Conservation (phyloP, 1,284 basidiomycete genomes). For the Chiua sp. region DNA sequence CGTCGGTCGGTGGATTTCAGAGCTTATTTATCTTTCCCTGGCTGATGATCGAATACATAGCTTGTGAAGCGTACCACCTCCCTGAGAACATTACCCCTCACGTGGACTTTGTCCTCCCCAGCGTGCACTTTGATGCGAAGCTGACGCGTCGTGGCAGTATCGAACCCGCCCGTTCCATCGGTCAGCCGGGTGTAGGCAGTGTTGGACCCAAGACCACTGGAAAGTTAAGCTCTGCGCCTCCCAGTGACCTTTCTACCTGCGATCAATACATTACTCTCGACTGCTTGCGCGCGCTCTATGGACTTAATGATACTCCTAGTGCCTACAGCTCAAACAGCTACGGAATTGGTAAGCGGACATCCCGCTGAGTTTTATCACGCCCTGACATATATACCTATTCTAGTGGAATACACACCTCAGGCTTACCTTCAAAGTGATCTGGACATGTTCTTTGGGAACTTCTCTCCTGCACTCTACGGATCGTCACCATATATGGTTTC, state of each 20-base stretch:
- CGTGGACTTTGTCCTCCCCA: conserved; percentile 47
- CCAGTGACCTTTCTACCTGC: conserved; percentile 36
- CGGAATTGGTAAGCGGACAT: conserved; percentile 33
- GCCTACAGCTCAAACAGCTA: conserved; percentile 39
- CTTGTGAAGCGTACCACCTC: conserved; percentile 34
- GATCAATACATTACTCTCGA: conserved; percentile 40
- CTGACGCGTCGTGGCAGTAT: conserved; percentile 17
- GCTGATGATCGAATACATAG: conserved; percentile 18
- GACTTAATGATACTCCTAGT: conserved; percentile 30
- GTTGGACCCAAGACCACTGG: conserved; percentile 30
- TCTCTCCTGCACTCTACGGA: conserved; percentile 21
- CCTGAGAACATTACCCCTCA: conserved; percentile 34
- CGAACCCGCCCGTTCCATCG: conserved; percentile 9
- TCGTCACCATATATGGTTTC: conserved; percentile 26
- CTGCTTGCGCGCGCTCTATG: conserved; percentile 45
- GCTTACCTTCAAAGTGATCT: conserved; percentile 51
- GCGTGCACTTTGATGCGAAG: conserved; percentile 32
- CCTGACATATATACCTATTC: conserved; percentile 2
- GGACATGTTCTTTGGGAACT: conserved; percentile 48
- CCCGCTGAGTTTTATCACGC: background rate
- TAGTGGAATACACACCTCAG: conserved; percentile 34
- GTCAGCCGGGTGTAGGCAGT: conserved; percentile 16
- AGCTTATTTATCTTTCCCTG: conserved; percentile 10
- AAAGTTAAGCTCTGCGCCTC: conserved; percentile 1
- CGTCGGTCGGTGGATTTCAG: conserved; percentile 36